These are phyloP conservation scores for Chaetomiaceae sp. DNA, from an alignment of 2,329 filamentous ascomycete species.

Conservation along the genomic window DNA sequence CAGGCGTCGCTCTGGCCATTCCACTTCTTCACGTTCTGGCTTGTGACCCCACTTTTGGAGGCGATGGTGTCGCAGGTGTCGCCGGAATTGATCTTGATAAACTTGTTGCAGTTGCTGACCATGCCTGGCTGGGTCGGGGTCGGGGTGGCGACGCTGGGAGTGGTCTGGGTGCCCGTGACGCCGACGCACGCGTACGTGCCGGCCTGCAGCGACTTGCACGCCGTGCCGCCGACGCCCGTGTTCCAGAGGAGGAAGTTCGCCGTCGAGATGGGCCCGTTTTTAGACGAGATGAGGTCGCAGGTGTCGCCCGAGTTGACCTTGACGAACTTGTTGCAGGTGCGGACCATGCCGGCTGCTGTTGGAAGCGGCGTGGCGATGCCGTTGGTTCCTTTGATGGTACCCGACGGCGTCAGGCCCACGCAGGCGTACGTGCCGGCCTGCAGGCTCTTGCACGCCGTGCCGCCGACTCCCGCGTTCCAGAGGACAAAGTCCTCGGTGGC, in stretches of 20 bases:
- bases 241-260: constrained; percentile 8
- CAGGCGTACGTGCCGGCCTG: neutral
- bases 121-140: constrained; percentile 16
- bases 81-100: constrained; percentile 10
- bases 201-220: neutral
- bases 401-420: neutral
- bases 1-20: no score
- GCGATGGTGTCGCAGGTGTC: constrained; percentile 9
- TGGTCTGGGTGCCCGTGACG: constrained; percentile 9
- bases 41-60: no score
- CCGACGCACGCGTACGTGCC: constrained; percentile 4
- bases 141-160: constrained; percentile 18
- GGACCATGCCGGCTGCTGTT: neutral
- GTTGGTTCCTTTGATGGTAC: neutral
- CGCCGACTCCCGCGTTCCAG: constrained; percentile 13
- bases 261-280: constrained; percentile 5
- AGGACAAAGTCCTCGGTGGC: neutral
- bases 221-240: neutral
- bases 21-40: neutral
- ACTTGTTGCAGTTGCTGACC: constrained; percentile 19
- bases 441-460: constrained; percentile 3
- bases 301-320: neutral
- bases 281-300: constrained; percentile 9
- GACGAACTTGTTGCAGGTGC: constrained; percentile 3
- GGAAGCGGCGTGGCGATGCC: neutral